Conservation (phyloP, 2,329 filamentous ascomycete species). For the Venturia asperata region DNA sequence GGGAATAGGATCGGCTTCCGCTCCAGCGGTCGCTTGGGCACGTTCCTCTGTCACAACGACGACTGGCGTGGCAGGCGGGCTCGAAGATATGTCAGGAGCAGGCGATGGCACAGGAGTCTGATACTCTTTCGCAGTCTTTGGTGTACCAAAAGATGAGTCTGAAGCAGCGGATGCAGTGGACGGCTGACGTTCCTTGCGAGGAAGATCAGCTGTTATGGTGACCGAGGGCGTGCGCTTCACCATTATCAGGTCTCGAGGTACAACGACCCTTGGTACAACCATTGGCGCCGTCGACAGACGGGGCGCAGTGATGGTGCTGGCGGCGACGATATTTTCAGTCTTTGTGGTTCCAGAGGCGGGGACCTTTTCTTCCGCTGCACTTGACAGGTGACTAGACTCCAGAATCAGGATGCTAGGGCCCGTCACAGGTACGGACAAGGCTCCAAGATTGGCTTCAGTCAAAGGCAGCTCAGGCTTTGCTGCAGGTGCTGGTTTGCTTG, state of each 20-base stretch:
- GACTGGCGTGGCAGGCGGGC: neutral
- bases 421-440: neutral
- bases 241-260: neutral
- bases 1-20: neutral
- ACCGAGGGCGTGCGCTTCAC: neutral
- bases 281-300: neutral
- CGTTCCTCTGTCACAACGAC: neutral
- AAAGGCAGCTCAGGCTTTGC: neutral
- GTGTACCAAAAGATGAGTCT: neutral
- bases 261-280: neutral
- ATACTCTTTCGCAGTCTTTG: constrained; percentile 2
- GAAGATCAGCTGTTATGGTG: neutral
- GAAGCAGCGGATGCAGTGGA: neutral
- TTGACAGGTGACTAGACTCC: neutral
- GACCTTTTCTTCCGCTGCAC: neutral
- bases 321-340: neutral
- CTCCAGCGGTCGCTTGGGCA: neutral
- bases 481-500: neutral
- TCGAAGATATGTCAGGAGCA: constrained; percentile 1
- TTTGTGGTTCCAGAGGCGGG: neutral
- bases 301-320: neutral
- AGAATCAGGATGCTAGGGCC: neutral
- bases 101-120: constrained; percentile 7
- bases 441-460: neutral
- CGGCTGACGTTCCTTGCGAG: neutral